Conservation (phyloP, 2,329 filamentous ascomycete genomes). For the Didymella keratinophila region DNA sequence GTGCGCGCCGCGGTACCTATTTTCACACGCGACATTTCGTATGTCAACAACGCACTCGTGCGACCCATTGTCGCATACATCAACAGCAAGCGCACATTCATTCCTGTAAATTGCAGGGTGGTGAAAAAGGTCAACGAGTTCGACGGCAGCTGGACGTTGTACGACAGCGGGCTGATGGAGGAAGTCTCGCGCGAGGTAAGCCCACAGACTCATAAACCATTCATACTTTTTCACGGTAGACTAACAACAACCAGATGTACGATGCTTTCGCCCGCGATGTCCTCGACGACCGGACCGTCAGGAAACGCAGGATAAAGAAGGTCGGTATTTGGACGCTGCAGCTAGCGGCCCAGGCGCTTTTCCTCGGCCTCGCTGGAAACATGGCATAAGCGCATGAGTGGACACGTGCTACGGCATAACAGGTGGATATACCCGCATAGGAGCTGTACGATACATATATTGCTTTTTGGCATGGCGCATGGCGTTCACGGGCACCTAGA, state of each 20-base stretch:
- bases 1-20: conserved; percentile 91
- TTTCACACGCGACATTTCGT: conserved; percentile 90
- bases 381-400: conserved; percentile 51
- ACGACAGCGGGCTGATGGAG: conserved; percentile 92
- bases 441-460: conserved; percentile 3
- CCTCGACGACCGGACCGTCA: conserved; percentile 86
- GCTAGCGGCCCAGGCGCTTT: conserved; percentile 88
- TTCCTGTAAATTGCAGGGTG: conserved; percentile 92
- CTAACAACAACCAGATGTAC: conserved; percentile 66
- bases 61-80: conserved; percentile 98
- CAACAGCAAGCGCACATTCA: conserved; percentile 93
- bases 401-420: not conserved
- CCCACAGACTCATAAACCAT: not conserved
- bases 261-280: conserved; percentile 93
- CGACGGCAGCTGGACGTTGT: conserved; percentile 93
- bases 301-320: conserved; percentile 88
- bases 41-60: conserved; percentile 94
- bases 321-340: conserved; percentile 96
- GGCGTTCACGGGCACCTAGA: conserved; percentile 1
- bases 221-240: not conserved
- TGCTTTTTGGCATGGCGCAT: conserved; percentile 9
- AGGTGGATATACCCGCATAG: conserved; percentile 1
- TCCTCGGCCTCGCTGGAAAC: conserved; percentile 93
- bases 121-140: conserved; percentile 91
- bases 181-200: conserved; percentile 82